Percentiles rank a stretch among this genome's conserved stretches.
Conservation (phyloP, 2,329 filamentous ascomycete genomes). For the Hymenoscyphus infarciens region DNA sequence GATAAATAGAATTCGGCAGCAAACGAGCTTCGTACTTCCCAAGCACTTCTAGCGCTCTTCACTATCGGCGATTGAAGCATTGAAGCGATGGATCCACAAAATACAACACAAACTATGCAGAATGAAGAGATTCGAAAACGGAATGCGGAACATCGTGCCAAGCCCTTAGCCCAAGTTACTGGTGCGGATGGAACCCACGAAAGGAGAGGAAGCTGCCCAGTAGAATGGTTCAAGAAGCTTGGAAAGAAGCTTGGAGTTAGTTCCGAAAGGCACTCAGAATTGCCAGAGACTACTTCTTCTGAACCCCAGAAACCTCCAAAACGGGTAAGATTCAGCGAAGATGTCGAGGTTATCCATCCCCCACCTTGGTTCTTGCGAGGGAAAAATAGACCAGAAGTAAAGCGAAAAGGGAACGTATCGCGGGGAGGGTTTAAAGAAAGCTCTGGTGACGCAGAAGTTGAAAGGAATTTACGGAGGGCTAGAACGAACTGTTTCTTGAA, state of each 20-base stretch:
- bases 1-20: not conserved
- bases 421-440: too few relatives aligned
- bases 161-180: not conserved
- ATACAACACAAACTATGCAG: not conserved
- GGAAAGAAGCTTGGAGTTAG: not conserved
- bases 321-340: not conserved
- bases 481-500: too few relatives aligned
- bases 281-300: not conserved
- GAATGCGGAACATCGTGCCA: not conserved
- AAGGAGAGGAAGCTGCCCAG: not conserved
- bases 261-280: not conserved
- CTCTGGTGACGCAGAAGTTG: too few relatives aligned
- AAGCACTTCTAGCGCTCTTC: not conserved
- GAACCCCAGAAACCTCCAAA: not conserved
- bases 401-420: too few relatives aligned
- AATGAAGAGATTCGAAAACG: not conserved
- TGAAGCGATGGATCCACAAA: not conserved
- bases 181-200: not conserved
- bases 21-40: not conserved
- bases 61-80: not conserved
- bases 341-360: not conserved
- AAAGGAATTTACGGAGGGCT: too few relatives aligned
- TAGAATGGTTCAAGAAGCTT: not conserved
- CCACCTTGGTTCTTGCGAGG: not conserved
- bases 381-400: too few relatives aligned